Percentiles rank a stretch among this genome's conserved stretches.
Conservation (phyloP, 208 protist species). For the Acanthamoeba royreba region DNA sequence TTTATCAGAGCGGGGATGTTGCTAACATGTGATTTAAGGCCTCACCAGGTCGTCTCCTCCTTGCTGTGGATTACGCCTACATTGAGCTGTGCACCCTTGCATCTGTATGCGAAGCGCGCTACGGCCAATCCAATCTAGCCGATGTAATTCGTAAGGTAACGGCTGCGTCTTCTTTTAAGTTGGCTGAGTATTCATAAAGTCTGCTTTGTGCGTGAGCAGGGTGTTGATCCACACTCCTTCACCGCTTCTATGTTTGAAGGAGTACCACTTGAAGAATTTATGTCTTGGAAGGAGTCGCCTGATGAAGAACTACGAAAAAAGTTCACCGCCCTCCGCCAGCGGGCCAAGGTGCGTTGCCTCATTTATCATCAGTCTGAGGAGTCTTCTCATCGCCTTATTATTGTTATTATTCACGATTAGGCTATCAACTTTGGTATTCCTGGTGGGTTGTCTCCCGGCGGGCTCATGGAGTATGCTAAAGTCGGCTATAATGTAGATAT, state of each 20-base stretch:
- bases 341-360: constrained; percentile 31
- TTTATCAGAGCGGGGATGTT: no score
- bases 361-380: background rate
- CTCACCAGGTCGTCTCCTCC: background rate
- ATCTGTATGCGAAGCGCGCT: constrained; percentile 28
- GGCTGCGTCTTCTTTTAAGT: background rate
- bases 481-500: background rate
- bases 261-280: background rate
- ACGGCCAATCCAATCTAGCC: background rate
- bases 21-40: no score
- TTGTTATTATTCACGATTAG: background rate
- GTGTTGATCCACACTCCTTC: constrained; percentile 11
- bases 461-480: background rate
- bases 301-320: background rate
- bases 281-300: background rate
- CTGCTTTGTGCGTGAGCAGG: background rate
- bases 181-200: background rate
- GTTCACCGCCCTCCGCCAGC: background rate
- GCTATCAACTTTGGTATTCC: constrained; percentile 44
- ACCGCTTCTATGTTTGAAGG: constrained; percentile 16
- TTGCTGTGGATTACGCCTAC: constrained; percentile 6
- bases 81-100: constrained; percentile 41
- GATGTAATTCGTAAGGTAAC: background rate
- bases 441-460: background rate
- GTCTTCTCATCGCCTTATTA: no score